Evolutionary conservation across 257 asterid species (phyloP).

Genomic region (Lycium ferocissimum): DNA sequence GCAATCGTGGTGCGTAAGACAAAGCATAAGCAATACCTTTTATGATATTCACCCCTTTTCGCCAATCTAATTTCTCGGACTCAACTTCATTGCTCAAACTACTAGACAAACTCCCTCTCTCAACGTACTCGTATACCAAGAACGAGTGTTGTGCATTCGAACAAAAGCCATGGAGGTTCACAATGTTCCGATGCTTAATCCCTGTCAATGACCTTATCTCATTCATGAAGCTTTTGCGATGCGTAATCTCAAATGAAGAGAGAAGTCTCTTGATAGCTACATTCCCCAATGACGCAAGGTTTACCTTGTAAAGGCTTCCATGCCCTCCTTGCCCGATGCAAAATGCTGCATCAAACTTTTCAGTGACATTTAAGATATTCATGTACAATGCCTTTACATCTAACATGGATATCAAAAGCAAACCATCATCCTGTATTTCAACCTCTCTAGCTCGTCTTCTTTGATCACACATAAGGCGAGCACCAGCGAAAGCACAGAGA

Average conservation of each 20-base stretch:
- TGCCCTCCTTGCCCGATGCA: slow-evolving; percentile 22
- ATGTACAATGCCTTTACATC: not conserved
- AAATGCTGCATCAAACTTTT: not conserved
- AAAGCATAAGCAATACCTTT: not conserved
- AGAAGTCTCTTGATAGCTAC: slow-evolving; percentile 24
- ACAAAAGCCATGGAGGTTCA: slow-evolving; percentile 16
- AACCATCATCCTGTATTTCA: not conserved
- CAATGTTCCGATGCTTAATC: slow-evolving; percentile 19
- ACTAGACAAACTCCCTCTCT: not conserved
- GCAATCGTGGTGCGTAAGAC: slow-evolving; percentile 22
- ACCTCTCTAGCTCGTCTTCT: not conserved
- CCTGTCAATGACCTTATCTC: not conserved
- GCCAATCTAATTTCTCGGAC: not conserved
- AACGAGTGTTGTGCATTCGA: slow-evolving; percentile 23
- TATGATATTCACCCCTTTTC: slow-evolving; percentile 2
- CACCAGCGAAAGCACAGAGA: not conserved
- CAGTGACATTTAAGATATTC: not conserved
- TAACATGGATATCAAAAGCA: not conserved
- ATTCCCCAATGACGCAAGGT: not conserved
- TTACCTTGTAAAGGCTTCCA: slow-evolving; percentile 18
- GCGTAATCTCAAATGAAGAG: not conserved
- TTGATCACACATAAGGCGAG: not conserved
- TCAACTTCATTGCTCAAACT: not conserved
- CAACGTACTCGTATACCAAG: slow-evolving; percentile 27
- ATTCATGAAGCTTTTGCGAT: not conserved